Evolutionary conservation across 1,139 yeast genomes (phyloP).

Genomic region (Blastobotrys indianensis): DNA sequence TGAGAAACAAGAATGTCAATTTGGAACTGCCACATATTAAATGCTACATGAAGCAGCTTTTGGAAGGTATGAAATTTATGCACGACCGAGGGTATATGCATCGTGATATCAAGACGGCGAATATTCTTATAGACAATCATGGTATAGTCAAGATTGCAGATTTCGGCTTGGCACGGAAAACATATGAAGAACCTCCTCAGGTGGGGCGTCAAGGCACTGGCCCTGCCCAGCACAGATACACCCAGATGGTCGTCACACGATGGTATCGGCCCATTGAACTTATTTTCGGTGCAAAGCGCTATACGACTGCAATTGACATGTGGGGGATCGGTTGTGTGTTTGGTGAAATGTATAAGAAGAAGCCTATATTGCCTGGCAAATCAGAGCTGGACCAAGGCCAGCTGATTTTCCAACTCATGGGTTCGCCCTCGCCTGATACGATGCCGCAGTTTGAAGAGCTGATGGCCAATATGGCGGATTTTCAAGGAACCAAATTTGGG

Average conservation of each 20-base stretch:
- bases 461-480: constrained; percentile 15
- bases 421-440: constrained; percentile 60
- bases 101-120: constrained; percentile 93
- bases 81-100: constrained; percentile 67
- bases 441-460: constrained; percentile 64
- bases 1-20: constrained; percentile 71
- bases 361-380: constrained; percentile 80
- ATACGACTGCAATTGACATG: constrained; percentile 86
- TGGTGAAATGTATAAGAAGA: constrained; percentile 77
- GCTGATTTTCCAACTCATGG: constrained; percentile 70
- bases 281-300: constrained; percentile 65
- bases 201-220: constrained; percentile 52
- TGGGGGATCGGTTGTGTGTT: constrained; percentile 99
- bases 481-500: constrained; percentile 35
- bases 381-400: constrained; percentile 91
- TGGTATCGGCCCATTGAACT: constrained; percentile 97
- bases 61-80: constrained; percentile 74
- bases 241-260: constrained; percentile 89
- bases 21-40: constrained; percentile 67
- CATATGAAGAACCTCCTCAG: constrained; percentile 65
- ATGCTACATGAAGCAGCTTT: constrained; percentile 72
- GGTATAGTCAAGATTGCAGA: constrained; percentile 88
- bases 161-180: constrained; percentile 83
- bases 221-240: constrained; percentile 54
- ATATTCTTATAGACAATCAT: constrained; percentile 66